A percentile compares a stretch with the other conserved stretches of the same genome.
These are phyloP conservation scores for Amanita subjunquillea DNA, from an alignment of 768 basidiomycete genomes.

Conservation along the genomic window DNA sequence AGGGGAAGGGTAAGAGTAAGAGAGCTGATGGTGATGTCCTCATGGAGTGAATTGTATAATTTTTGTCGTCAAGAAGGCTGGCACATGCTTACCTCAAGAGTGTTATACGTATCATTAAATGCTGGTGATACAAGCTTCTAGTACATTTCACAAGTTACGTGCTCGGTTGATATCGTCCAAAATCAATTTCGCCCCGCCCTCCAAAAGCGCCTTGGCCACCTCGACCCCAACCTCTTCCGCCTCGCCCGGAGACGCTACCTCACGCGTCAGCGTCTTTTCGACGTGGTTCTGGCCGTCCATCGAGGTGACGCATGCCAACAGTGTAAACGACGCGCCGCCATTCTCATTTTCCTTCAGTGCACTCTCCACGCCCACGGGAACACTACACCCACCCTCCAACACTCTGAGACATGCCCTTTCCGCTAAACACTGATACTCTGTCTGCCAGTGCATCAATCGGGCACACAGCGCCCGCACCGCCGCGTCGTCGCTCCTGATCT, in stretches of 20 bases:
- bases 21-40: slow-evolving; percentile 2
- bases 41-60: too few species aligned
- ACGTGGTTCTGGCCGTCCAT: slow-evolving; percentile 69
- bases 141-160: slow-evolving; percentile 16
- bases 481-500: slow-evolving; percentile 63
- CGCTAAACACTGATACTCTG: slow-evolving; percentile 67
- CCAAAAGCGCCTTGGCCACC: slow-evolving; percentile 56
- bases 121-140: too few species aligned
- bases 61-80: too few species aligned
- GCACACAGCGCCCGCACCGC: slow-evolving; percentile 54
- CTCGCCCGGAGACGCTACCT: slow-evolving; percentile 41
- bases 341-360: slow-evolving; percentile 23
- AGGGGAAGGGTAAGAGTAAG: slow-evolving; percentile 11
- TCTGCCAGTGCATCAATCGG: slow-evolving; percentile 64
- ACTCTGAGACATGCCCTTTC: slow-evolving; percentile 85
- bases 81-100: too few species aligned
- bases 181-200: slow-evolving; percentile 66
- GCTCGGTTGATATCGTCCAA: slow-evolving; percentile 76
- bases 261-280: slow-evolving; percentile 44
- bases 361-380: slow-evolving; percentile 81
- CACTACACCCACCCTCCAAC: slow-evolving; percentile 94
- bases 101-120: too few species aligned
- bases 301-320: slow-evolving; percentile 81
- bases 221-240: slow-evolving; percentile 60
- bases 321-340: slow-evolving; percentile 29